phyloP scores from a whole-genome alignment of 1,284 basidiomycete genomes.

The Xerocomus amazonicus region DNA sequence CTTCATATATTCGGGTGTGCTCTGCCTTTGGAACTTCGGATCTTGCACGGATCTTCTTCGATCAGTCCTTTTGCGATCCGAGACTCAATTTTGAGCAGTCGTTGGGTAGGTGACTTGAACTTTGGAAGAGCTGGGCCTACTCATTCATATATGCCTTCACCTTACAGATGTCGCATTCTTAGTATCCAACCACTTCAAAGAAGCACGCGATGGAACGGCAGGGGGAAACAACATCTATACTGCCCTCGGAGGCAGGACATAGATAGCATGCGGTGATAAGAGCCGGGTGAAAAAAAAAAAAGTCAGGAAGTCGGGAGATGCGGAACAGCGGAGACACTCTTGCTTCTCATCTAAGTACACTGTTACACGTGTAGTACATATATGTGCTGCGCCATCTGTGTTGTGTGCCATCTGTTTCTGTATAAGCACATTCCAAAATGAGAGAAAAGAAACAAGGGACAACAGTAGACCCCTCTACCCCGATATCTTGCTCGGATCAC shows the following conservation, averaged over 20 bases:
- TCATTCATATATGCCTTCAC: neutral
- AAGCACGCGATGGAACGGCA: constrained; percentile 44
- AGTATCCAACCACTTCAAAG: constrained; percentile 75
- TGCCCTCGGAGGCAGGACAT: constrained; percentile 30
- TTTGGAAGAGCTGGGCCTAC: no score
- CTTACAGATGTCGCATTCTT: constrained; percentile 71
- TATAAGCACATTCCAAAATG: neutral
- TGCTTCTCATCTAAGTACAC: neutral
- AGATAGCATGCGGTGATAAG: constrained; percentile 3
- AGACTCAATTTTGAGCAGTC: constrained; percentile 81
- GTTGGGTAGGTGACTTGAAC: constrained; percentile 49
- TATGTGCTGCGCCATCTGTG: neutral
- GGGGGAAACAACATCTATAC: constrained; percentile 29
- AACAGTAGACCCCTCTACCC: neutral
- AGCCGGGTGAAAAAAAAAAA: neutral
- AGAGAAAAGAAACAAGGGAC: neutral
- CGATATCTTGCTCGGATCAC: constrained; percentile 30
- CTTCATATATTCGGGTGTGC: neutral
- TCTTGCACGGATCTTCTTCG: constrained; percentile 6
- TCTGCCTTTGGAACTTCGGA: no score
- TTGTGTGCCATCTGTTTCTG: neutral
- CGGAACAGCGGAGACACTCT: neutral
- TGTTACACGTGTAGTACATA: constrained; percentile 8
- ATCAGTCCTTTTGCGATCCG: constrained; percentile 76
- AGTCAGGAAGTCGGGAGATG: neutral